A percentile compares a stretch with the other conserved stretches of the same genome.
Conservation (phyloP, 1,139 yeast species). For the Pichia sp. region DNA sequence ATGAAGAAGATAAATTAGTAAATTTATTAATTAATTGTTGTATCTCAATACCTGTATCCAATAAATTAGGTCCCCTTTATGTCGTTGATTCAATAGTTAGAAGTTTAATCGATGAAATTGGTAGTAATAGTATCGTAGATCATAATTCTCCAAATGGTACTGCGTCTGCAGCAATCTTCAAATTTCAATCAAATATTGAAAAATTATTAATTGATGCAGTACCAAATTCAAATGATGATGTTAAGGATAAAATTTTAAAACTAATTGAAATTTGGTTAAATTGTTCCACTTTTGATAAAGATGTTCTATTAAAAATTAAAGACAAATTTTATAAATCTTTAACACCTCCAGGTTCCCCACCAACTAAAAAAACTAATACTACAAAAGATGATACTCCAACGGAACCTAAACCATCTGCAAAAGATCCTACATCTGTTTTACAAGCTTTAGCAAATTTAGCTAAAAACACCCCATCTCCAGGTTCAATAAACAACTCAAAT, state of each 20-base stretch:
- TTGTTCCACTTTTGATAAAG: slow-evolving; percentile 66
- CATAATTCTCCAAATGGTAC: slow-evolving; percentile 61
- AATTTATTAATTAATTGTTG: slow-evolving; percentile 60
- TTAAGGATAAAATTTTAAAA: slow-evolving; percentile 68
- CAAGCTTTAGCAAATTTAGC: slow-evolving; percentile 58
- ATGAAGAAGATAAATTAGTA: slow-evolving; percentile 50
- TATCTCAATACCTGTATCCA: slow-evolving; percentile 68
- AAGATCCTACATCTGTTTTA: slow-evolving; percentile 53
- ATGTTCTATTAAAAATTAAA: slow-evolving; percentile 49
- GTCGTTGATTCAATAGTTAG: slow-evolving; percentile 90
- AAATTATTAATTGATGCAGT: slow-evolving; percentile 55
- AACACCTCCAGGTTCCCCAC: slow-evolving; percentile 50
- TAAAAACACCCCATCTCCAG: slow-evolving; percentile 27
- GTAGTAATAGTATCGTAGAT: slow-evolving; percentile 19
- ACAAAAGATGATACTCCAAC: slow-evolving; percentile 16
- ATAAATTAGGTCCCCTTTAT: slow-evolving; percentile 85
- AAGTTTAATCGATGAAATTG: slow-evolving; percentile 65
- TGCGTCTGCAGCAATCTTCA: slow-evolving; percentile 64
- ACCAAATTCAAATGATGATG: slow-evolving; percentile 44
- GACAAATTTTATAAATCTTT: slow-evolving; percentile 54
- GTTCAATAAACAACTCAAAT: slow-evolving; percentile 20
- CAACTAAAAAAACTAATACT: slow-evolving; percentile 29
- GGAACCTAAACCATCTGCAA: slow-evolving; percentile 16
- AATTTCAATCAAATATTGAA: slow-evolving; percentile 52
- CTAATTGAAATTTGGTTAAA: slow-evolving; percentile 90